Evolutionary conservation across 768 basidiomycete species (phyloP), one percentile per base, ranked within the genome.

Genomic region (Leccinum subtestaceum): DNA sequence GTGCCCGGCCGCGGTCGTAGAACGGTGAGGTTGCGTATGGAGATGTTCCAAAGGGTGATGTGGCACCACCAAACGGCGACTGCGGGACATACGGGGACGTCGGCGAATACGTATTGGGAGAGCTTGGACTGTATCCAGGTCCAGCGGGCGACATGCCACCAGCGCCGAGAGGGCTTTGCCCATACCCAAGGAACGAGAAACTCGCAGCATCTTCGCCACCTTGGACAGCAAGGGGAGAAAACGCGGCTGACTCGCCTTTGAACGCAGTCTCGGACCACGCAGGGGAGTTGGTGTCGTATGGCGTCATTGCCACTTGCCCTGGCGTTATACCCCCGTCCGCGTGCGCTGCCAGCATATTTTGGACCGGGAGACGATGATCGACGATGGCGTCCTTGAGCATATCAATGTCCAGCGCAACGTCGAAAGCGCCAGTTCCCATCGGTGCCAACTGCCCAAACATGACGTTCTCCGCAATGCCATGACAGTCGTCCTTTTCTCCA

Each of bases 391-490:
- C 96, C 80, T 97, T 97, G 67, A 99, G 80, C 94, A 98, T 96
- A 65, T 95, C 91, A 67, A 98, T 92, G 73, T 99, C 97, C 52
- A 99, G 82, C 0, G 93, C 89, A 52, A 99, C 91, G 52, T 98
- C 96, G 69, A 96, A 98, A 8, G 93, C 84, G 13, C 97, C 97
- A 0, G 97, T 98, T 53, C 97, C 97, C 95, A 99, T 98, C 1
- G 95, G 95, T n/a, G 96, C 95, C 85, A 98, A 91, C 76, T 98
- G 97, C 17, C 97, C 97, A 66, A 99, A 93, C 82, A 99, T 87
- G 45, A 99, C 94, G 68, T 98, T 98, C 80, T 98, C 96, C n/a
- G 97, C 97, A 32, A 99, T 87, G 47, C 96, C 97, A 55, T 93
- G 93, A 71, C 97, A 99, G 65, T 98, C 96, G 63, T 99, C 97